These are phyloP conservation scores for Selenicereus undatus DNA, from an alignment of 148 eudicot genomes.

Conservation along the genomic window DNA sequence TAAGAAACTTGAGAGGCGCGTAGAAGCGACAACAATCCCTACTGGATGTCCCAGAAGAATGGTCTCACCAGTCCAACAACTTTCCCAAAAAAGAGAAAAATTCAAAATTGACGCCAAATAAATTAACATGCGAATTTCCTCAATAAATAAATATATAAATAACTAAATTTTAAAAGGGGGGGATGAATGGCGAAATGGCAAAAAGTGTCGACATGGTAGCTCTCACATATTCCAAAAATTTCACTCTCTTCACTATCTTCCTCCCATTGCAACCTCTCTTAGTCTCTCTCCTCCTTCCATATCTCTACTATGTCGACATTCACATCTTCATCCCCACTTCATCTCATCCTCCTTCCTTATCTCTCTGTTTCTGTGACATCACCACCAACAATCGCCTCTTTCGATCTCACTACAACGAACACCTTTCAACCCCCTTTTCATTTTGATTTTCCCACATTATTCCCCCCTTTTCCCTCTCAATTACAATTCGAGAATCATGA, in stretches of 20 bases:
- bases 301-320: slow-evolving; percentile 31
- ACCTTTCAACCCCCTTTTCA: background rate
- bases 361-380: background rate
- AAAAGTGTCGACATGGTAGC: slow-evolving; percentile 12
- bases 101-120: too few species aligned
- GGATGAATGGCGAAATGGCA: background rate
- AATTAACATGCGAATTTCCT: too few species aligned
- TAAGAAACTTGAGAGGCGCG: too few species aligned
- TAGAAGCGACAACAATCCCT: too few species aligned
- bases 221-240: background rate
- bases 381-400: background rate
- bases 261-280: background rate
- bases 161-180: too few species aligned
- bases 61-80: too few species aligned
- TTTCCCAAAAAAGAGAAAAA: too few species aligned
- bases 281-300: slow-evolving; percentile 1
- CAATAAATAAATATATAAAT: too few species aligned
- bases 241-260: background rate
- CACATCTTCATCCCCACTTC: background rate
- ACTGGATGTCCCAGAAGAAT: too few species aligned
- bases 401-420: background rate
- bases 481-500: background rate
- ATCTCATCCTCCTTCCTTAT: background rate
- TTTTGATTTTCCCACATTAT: background rate
- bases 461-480: background rate